Conservation (phyloP, 768 basidiomycete genomes). For the Naganishia friedmannii region DNA sequence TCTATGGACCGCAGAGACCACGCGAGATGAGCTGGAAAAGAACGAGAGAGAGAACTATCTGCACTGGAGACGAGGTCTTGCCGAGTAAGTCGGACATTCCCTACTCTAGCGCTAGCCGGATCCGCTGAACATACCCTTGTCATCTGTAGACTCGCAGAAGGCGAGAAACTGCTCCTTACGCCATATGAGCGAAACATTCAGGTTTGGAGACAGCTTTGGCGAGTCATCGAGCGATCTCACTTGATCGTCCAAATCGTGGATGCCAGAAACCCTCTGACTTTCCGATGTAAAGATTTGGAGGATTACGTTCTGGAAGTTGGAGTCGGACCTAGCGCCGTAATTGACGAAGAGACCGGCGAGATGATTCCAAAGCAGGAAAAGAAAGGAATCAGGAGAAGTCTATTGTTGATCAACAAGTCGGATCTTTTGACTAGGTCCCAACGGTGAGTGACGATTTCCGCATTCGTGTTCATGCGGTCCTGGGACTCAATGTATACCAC, state of each 20-base stretch:
- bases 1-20: slow-evolving; percentile 79
- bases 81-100: slow-evolving; percentile 63
- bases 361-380: slow-evolving; percentile 70
- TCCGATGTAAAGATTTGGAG: slow-evolving; percentile 92
- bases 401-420: slow-evolving; percentile 91
- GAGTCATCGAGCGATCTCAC: slow-evolving; percentile 93
- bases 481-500: neutral
- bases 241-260: slow-evolving; percentile 96
- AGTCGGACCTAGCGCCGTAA: slow-evolving; percentile 31
- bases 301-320: slow-evolving; percentile 69
- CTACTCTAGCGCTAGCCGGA: neutral
- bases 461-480: neutral
- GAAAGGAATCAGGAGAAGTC: slow-evolving; percentile 65
- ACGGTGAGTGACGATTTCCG: slow-evolving; percentile 57
- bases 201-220: slow-evolving; percentile 84
- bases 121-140: neutral
- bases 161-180: slow-evolving; percentile 79
- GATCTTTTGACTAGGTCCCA: slow-evolving; percentile 84
- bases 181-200: slow-evolving; percentile 98
- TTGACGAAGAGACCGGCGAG: slow-evolving; percentile 58
- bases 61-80: slow-evolving; percentile 87
- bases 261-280: slow-evolving; percentile 87
- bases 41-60: slow-evolving; percentile 87
- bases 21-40: slow-evolving; percentile 71
- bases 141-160: slow-evolving; percentile 70